Conservation (phyloP, 345 rosid genomes). For the Eucalyptus cloeziana region DNA sequence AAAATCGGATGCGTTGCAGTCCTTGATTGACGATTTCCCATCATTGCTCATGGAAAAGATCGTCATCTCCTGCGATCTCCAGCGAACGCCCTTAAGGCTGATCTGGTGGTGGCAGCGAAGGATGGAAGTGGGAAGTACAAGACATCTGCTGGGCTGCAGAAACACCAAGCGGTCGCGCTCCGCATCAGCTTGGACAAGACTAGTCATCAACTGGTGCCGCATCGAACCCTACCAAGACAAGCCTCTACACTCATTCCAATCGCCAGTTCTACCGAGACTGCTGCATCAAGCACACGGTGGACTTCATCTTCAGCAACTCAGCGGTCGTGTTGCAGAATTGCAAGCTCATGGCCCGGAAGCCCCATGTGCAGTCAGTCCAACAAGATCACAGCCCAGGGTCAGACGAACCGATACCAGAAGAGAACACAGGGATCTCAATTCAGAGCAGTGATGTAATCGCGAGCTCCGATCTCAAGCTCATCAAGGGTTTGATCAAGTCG, state of each 20-base stretch:
- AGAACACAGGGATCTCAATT: background rate
- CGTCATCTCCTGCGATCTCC: background rate
- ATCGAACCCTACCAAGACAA: slow-evolving; percentile 73
- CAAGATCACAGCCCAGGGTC: background rate
- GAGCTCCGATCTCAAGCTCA: slow-evolving; percentile 8
- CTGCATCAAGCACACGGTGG: slow-evolving; percentile 54
- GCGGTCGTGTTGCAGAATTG: slow-evolving; percentile 67
- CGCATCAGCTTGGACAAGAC: slow-evolving; percentile 59
- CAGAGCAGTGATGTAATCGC: slow-evolving; percentile 18
- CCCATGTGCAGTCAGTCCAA: slow-evolving; percentile 7
- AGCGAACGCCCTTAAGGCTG: background rate
- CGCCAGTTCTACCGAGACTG: slow-evolving; percentile 66
- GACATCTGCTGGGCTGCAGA: slow-evolving; percentile 52
- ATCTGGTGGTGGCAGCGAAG: background rate
- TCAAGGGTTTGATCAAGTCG: background rate
- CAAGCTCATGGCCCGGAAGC: slow-evolving; percentile 24
- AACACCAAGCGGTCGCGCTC: slow-evolving; percentile 80
- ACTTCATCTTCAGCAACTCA: slow-evolving; percentile 68
- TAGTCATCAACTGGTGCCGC: slow-evolving; percentile 57
- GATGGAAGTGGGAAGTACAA: background rate
- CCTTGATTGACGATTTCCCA: slow-evolving; percentile 19
- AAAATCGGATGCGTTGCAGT: background rate
- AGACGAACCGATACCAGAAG: background rate
- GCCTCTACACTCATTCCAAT: slow-evolving; percentile 52
- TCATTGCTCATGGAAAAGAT: slow-evolving; percentile 31